Evolutionary conservation across 2,329 filamentous ascomycete genomes (phyloP), one percentile per base, ranked within the genome.

Genomic region (Biscogniauxia sp.): DNA sequence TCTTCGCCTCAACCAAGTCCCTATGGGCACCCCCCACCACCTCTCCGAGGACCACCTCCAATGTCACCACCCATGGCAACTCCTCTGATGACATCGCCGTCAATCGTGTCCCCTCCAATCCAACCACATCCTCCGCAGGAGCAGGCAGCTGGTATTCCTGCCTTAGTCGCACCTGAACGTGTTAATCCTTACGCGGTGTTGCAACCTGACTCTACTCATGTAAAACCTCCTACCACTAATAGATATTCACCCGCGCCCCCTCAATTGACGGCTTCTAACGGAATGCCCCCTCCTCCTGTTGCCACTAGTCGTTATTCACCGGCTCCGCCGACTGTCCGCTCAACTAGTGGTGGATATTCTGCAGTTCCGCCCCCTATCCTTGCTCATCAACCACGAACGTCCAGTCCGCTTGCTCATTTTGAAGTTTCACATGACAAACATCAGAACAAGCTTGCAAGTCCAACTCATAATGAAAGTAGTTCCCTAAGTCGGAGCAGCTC

Each of bases 391-490:
- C 86, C 87, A 8, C 79, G 87, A 64, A 89, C 87, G 1, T 89
- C 86, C 1, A 89, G 87, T 64, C 87, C 87, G 0, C 73, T 89
- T 61, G 86, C 86, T 5, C 85, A 89, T 66, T 88, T 87, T 61
- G 86, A 88, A 70, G 78, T 80, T 11, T 79, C 78, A 7, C 77
- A 78, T 57, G 77, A 79, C 32, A 75, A 76, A 53, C 61, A 74
- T 7, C 71, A 73, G 54, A 65, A 71, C 49, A 72, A 68, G 64
- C 69, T 68, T 53, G 66, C 15, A 20, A 69, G 62, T 49, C 68
- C 72, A 5, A 60, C 61, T 6, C 77, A 78, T 59, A 74, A 73
- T 5, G 82, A 84, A n/a, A 64, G 64, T 17, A 63, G 71, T n/a
- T 70, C 77, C 45, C 66, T 75, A n/a, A 79, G 83, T 60, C 78